These are phyloP conservation scores for Silybum marianum DNA, from an alignment of 129 eudicot species.

Conservation along the genomic window DNA sequence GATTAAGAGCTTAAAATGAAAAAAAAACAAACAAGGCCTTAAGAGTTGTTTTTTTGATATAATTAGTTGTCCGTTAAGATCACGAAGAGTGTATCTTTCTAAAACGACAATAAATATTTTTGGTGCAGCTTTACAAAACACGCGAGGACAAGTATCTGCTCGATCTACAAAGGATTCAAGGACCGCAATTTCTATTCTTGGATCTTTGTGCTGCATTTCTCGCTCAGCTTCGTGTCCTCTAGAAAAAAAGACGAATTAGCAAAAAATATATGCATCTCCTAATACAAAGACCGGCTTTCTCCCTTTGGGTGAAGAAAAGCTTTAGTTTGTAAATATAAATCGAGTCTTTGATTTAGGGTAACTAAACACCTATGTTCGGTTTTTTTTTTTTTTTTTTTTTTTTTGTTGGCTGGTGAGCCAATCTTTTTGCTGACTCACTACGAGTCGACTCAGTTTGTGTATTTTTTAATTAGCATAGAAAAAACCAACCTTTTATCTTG, in stretches of 20 bases:
- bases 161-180: conserved; percentile 91
- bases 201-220: conserved; percentile 96
- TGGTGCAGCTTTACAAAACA: conserved; percentile 84
- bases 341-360: conserved; percentile 26
- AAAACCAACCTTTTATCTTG: not conserved
- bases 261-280: not conserved
- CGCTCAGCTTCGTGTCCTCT: conserved; percentile 95
- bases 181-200: conserved; percentile 86
- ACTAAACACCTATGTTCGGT: not conserved
- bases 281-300: conserved; percentile 47
- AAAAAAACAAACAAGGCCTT: too few species aligned
- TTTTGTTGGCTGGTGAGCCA: conserved; percentile 43
- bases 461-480: conserved; percentile 11
- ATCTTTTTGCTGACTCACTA: conserved; percentile 44
- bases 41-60: too few species aligned
- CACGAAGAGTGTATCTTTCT: not conserved
- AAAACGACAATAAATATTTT: not conserved
- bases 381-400: not conserved
- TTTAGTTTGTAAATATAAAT: conserved; percentile 46
- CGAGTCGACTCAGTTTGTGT: conserved; percentile 28
- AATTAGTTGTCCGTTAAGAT: not conserved
- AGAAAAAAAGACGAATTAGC: conserved; percentile 3
- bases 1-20: too few species aligned
- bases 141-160: conserved; percentile 91
- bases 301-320: conserved; percentile 45